A percentile compares a stretch with the other conserved stretches of the same genome.
phyloP scores from a whole-genome alignment of 768 basidiomycete species.

The Imleria badia region DNA sequence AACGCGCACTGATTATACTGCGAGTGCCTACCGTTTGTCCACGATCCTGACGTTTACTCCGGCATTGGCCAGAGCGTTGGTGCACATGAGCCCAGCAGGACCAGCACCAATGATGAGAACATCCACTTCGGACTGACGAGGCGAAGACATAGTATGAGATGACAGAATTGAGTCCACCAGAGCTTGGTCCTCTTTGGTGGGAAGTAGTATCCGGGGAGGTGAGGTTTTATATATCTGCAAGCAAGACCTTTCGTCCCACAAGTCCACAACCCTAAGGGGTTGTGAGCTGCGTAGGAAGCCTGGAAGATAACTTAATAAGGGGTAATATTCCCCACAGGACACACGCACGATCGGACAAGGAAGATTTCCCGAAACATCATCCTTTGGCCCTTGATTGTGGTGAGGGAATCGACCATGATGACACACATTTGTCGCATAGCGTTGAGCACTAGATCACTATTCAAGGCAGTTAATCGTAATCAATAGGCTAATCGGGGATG shows the following conservation, averaged over 20 bases:
- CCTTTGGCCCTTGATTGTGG: background rate
- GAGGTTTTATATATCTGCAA: background rate
- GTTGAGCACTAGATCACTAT: background rate
- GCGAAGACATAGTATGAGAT: constrained; percentile 12
- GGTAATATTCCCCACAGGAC: constrained; percentile 3
- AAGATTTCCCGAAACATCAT: background rate
- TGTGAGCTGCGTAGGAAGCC: background rate
- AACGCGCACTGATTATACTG: background rate
- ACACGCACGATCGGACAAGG: background rate
- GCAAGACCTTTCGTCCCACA: background rate
- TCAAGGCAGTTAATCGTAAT: background rate
- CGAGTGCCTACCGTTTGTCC: constrained; percentile 36
- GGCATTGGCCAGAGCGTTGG: constrained; percentile 39
- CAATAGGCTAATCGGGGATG: background rate
- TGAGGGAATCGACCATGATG: no score
- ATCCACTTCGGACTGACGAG: constrained; percentile 35
- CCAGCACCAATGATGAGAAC: constrained; percentile 45
- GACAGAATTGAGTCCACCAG: background rate
- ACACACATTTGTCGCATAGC: no score
- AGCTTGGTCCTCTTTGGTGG: constrained; percentile 3
- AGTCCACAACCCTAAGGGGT: background rate
- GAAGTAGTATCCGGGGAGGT: background rate
- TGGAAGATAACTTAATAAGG: background rate
- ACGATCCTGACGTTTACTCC: constrained; percentile 39
- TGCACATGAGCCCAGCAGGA: constrained; percentile 44